Conservation (phyloP, 2,329 filamentous ascomycete genomes). For the Exophiala phaeomuriformis region DNA sequence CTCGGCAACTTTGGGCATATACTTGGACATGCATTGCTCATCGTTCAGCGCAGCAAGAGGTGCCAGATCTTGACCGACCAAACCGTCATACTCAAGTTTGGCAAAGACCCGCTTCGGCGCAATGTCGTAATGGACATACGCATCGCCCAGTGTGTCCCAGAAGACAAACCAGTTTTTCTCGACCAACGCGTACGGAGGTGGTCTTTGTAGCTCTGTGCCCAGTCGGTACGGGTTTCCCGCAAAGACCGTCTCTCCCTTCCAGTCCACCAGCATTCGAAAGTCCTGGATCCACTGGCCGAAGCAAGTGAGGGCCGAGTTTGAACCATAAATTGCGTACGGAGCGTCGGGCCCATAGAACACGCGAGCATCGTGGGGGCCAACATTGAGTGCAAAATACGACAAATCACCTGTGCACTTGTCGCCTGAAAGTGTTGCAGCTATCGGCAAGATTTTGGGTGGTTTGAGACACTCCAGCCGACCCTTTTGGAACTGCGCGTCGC, state of each 20-base stretch:
- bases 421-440: conserved; percentile 40
- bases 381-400: conserved; percentile 26
- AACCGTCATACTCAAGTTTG: conserved; percentile 40
- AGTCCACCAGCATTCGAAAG: conserved; percentile 45
- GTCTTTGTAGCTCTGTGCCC: conserved; percentile 50
- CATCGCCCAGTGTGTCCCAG: conserved; percentile 45
- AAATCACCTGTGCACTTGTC: conserved; percentile 43
- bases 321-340: conserved; percentile 50
- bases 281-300: conserved; percentile 53
- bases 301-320: conserved; percentile 49
- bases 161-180: conserved; percentile 61
- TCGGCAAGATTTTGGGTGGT: conserved; percentile 24
- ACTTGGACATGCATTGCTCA: conserved; percentile 40
- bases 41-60: conserved; percentile 35
- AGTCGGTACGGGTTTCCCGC: conserved; percentile 33
- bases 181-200: conserved; percentile 38
- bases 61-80: conserved; percentile 44
- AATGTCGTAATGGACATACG: conserved; percentile 51
- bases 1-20: conserved; percentile 37
- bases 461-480: conserved; percentile 17
- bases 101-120: conserved; percentile 46
- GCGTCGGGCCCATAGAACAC: conserved; percentile 47
- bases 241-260: conserved; percentile 26
- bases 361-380: conserved; percentile 53
- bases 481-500: conserved; percentile 42